phyloP scores from a whole-genome alignment of 345 rosid species.

The Erysimum cheiranthoides region DNA sequence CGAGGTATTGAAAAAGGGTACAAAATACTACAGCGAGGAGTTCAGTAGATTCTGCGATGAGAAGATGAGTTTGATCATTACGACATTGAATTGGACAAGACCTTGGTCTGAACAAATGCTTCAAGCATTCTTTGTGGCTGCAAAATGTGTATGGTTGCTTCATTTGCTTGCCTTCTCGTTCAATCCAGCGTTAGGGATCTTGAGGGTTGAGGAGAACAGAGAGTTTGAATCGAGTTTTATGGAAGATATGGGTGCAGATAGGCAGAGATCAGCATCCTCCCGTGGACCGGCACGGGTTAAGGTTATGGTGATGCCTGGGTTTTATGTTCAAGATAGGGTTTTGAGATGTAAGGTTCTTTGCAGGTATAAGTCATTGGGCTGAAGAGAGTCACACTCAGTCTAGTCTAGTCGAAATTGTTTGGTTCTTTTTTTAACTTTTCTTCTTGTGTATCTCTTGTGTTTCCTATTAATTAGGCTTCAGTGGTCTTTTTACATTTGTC shows the following conservation, averaged over 20 bases:
- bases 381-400: constrained; percentile 14
- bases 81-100: constrained; percentile 78
- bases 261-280: constrained; percentile 39
- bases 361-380: constrained; percentile 65
- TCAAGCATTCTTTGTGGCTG: constrained; percentile 86
- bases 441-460: constrained; percentile 1
- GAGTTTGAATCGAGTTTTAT: constrained; percentile 73
- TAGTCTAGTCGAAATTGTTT: constrained; percentile 19
- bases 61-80: constrained; percentile 87
- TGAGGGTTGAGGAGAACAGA: constrained; percentile 83
- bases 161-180: constrained; percentile 96
- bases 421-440: neutral
- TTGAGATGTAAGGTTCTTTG: constrained; percentile 93
- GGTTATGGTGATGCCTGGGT: constrained; percentile 96
- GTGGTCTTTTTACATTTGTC: neutral
- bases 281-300: constrained; percentile 62
- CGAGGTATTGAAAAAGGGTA: constrained; percentile 87
- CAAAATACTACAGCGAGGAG: constrained; percentile 91
- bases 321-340: constrained; percentile 78
- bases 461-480: constrained; percentile 24
- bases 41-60: constrained; percentile 96
- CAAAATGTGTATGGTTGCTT: constrained; percentile 94
- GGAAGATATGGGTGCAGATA: constrained; percentile 84
- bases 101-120: constrained; percentile 95
- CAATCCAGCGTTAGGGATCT: constrained; percentile 68